Evolutionary conservation across 225 moss, liverwort and hornwort genomes (phyloP), one percentile per base, ranked within the genome.

Genomic region (Sphagnum contortum): DNA sequence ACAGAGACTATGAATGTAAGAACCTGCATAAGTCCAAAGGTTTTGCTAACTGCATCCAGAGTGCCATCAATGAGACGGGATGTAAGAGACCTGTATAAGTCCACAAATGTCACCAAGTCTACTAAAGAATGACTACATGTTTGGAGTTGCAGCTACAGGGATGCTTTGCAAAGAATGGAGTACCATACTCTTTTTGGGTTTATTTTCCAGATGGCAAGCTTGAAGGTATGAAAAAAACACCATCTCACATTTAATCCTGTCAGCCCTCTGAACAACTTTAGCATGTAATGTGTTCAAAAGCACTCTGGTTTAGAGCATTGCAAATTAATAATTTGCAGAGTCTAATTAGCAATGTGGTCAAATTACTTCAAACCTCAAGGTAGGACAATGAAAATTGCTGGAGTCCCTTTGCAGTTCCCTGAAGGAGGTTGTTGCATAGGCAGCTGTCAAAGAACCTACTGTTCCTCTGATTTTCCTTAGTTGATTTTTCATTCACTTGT

Each of bases 201-300:
- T 91, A 83, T 68, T 98, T 98, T 67, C 89, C 91, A 12, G 93
- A 98, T 73, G 98, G 93, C 29, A 82, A 79, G 68, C 48, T 93
- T 57, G 89, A 93, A 77, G 98, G 96, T 92, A 87, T 46, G 76
- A 64, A 65, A 44, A 44, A 58, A 8, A 8, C 14, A 6, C 12
- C 6, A 6, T 13, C 58, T 13, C 29, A 58, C 29, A 29, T 29
- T 29, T 29, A 29, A 29, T 29, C 29, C 29, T 29, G 29, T 29
- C 29, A 29, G 29, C 29, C 29, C 29, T 29, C 29, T 29, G 29
- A 29, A 29, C 29, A 29, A 29, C 29, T 29, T 29, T 29, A 29
- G 29, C 29, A 29, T 29, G 29, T 29, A 29, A 29, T 29, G 29
- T 29, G 29, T 58, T 7, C 29, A 13, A 58, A 44, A 11, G 1